Conservation (phyloP, 1,139 yeast species). For the Debaryomyces coudertii region DNA sequence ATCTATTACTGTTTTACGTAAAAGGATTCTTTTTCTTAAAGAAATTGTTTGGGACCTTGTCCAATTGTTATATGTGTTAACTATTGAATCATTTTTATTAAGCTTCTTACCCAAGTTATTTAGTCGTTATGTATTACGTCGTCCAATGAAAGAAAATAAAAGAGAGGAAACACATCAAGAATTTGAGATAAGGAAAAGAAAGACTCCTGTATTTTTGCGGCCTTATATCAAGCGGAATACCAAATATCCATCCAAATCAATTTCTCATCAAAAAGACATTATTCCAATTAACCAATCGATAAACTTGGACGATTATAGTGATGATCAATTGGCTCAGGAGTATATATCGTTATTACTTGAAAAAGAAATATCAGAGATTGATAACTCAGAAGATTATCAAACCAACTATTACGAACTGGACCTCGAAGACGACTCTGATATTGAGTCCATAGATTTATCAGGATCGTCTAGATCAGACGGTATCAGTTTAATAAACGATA, state of each 20-base stretch:
- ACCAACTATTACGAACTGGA: slow-evolving; percentile 25
- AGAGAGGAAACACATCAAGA: slow-evolving; percentile 25
- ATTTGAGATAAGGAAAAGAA: slow-evolving; percentile 24
- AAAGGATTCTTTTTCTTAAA: slow-evolving; percentile 23
- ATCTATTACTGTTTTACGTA: slow-evolving; percentile 24
- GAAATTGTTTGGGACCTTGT: slow-evolving; percentile 23
- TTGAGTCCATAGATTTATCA: slow-evolving; percentile 16
- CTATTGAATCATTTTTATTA: slow-evolving; percentile 17
- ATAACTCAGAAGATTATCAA: slow-evolving; percentile 46
- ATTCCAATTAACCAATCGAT: not conserved
- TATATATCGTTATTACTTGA: slow-evolving; percentile 32
- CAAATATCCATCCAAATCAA: slow-evolving; percentile 2
- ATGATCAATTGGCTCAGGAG: slow-evolving; percentile 24
- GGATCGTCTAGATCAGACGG: not conserved
- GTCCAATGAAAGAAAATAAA: not conserved
- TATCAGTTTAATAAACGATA: not conserved
- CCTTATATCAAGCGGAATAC: slow-evolving; percentile 14
- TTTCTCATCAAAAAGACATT: slow-evolving; percentile 18
- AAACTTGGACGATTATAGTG: slow-evolving; percentile 27
- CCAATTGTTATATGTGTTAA: slow-evolving; percentile 30
- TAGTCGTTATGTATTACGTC: slow-evolving; percentile 9
- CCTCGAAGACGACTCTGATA: slow-evolving; percentile 26
- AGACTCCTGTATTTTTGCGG: slow-evolving; percentile 32
- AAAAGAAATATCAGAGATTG: slow-evolving; percentile 45
- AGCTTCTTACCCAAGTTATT: not conserved